Base-by-base conservation (phyloP, 1,139 yeast genomes). In the Yamadazyma sp. region DNA sequence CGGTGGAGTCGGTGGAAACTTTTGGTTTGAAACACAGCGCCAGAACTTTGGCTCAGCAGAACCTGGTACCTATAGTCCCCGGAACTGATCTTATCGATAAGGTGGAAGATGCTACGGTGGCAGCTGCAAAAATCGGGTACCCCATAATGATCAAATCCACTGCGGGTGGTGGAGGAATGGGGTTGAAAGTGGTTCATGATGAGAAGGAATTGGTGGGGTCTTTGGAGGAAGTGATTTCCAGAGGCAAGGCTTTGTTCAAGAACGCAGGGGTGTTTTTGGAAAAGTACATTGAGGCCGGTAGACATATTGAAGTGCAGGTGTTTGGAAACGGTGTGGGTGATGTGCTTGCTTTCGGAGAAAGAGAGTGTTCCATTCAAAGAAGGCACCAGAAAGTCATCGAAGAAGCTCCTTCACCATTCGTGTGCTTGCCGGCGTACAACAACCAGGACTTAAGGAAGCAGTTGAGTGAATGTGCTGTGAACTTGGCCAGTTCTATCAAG, bases 111-210 rank as follows among this genome's bases (percentile, higher is more conserved):
- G 56, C 72, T 25, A 47, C 59, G 5, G 41, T 45, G 7, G 57
- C 58, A 31, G 75, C 77, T 10, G 44, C 53, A 3, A 49, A 52
- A 31, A 71, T 73, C 38, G 73, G 72, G 0, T 73, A 64, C 45
- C 78, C 78, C 1, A 67, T 73, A 2, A 64, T 73, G 47, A 55
- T 73, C 44, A 73, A 73, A 49, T 74, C 78, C 18, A 69, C 73
- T n/a, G 68, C 73, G 6, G 78, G 78, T 28, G 78, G 78, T 20
- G 78, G 78, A 27, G 78, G 78, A 18, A 73, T 71, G 65, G 77
- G 78, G 5, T 57, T 73, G 53, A 66, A 72, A 43, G 68, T 70
- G 25, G 71, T 67, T 29, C 46, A 57, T 29, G 36, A 51, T 31
- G 61, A 59, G 7, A 50, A 41, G 1, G 74, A 72, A 34, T 62